Percentiles rank a stretch among this genome's conserved stretches.
phyloP scores from a whole-genome alignment of 192 early-diverging fungal genomes.

The Gaertneriomyces semiglobifer region DNA sequence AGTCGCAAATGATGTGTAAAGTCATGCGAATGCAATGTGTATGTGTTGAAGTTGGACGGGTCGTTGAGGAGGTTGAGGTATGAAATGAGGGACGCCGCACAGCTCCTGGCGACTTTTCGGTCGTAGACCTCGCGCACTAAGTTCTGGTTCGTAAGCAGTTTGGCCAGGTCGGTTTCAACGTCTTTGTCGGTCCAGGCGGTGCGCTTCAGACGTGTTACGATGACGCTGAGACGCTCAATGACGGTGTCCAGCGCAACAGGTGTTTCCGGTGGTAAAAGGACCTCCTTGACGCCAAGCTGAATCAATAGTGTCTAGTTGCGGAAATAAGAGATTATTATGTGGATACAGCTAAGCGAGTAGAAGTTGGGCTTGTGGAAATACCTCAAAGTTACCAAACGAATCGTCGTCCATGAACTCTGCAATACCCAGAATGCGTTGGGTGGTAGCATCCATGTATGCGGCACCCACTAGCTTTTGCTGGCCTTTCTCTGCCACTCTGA shows the following conservation, averaged over 20 bases:
- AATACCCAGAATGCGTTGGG: conserved; percentile 68
- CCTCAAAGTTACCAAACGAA: conserved; percentile 89
- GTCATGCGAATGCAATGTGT: conserved; percentile 66
- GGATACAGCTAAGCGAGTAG: not conserved
- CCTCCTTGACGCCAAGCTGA: conserved; percentile 92
- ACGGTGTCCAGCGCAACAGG: conserved; percentile 38
- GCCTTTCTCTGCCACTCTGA: conserved; percentile 55
- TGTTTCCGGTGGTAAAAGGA: conserved; percentile 19
- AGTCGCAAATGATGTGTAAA: conserved; percentile 88
- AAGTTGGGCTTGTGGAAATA: conserved; percentile 19
- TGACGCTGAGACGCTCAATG: conserved; percentile 72
- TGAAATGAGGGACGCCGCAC: conserved; percentile 60
- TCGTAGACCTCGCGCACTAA: conserved; percentile 26
- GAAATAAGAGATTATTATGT: not conserved
- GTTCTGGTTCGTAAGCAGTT: conserved; percentile 48
- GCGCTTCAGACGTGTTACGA: conserved; percentile 61
- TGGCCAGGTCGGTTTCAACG: conserved; percentile 82
- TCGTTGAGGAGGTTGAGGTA: conserved; percentile 61
- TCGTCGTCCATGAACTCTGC: conserved; percentile 92
- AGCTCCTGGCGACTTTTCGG: conserved; percentile 65
- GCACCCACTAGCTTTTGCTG: conserved; percentile 80
- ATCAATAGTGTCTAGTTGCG: conserved; percentile 69
- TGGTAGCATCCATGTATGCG: conserved; percentile 84
- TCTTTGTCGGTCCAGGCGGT: conserved; percentile 43
- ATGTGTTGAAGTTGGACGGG: conserved; percentile 77